Percentiles rank a stretch among this genome's conserved stretches.
phyloP scores from a whole-genome alignment of 1,139 yeast genomes.

The Saccharomyces hybrid region DNA sequence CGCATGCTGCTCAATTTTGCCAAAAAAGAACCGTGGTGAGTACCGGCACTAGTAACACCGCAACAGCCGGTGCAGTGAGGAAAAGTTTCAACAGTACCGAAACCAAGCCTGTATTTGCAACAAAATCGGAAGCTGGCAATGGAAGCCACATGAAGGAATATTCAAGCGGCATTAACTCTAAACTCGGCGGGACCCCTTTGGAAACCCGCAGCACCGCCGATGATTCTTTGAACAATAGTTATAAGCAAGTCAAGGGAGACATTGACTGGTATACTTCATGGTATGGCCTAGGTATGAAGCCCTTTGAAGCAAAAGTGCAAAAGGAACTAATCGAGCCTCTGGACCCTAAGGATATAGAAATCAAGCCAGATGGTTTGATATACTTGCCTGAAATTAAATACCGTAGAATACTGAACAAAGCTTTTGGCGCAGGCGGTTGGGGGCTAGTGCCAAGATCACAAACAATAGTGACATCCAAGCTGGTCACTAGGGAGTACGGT shows the following conservation, averaged over 20 bases:
- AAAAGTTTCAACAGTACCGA: background rate
- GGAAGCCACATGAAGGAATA: background rate
- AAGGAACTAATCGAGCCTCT: conserved; percentile 54
- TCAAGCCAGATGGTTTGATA: conserved; percentile 91
- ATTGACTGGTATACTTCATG: conserved; percentile 68
- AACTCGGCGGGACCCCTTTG: background rate
- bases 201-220: background rate
- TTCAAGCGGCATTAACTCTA: background rate
- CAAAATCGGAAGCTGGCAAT: background rate
- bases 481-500: conserved; percentile 84
- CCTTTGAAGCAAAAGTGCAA: conserved; percentile 58
- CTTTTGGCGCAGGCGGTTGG: conserved; percentile 99
- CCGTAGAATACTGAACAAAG: conserved; percentile 74
- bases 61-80: background rate
- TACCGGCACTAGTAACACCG: background rate
- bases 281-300: conserved; percentile 71
- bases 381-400: conserved; percentile 93
- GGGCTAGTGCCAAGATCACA: conserved; percentile 92
- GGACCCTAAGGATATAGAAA: conserved; percentile 67
- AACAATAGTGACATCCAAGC: conserved; percentile 56
- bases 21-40: background rate
- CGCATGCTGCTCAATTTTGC: background rate
- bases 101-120: background rate
- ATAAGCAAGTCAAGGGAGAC: background rate
- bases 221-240: background rate